Percentiles rank a stretch among this genome's conserved stretches.
phyloP scores from a whole-genome alignment of 2,329 filamentous ascomycete species.

The Colletotrichum camelliae region DNA sequence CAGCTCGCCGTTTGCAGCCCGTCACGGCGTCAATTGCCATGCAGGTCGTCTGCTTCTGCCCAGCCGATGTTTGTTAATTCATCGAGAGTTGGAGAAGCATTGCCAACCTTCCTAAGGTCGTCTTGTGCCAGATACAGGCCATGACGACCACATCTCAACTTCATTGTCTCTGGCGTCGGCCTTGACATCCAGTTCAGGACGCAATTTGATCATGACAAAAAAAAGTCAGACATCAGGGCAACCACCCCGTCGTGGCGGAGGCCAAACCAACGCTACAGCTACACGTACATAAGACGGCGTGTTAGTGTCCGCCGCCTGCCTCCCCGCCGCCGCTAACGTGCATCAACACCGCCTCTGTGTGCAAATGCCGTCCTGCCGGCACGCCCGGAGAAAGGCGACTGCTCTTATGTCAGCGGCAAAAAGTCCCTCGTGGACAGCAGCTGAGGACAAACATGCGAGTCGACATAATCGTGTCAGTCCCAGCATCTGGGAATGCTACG shows the following conservation, averaged over 20 bases:
- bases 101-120: background rate
- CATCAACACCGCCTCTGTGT: slow-evolving; percentile 2
- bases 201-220: background rate
- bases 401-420: slow-evolving; percentile 7
- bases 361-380: slow-evolving; percentile 1
- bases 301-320: background rate
- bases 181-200: background rate
- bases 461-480: background rate
- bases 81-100: background rate
- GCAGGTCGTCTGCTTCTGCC: background rate
- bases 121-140: background rate
- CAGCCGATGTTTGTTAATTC: background rate
- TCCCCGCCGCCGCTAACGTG: background rate
- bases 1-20: background rate
- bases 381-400: background rate
- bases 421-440: background rate
- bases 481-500: background rate
- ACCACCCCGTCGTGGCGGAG: background rate
- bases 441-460: background rate
- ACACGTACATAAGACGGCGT: background rate
- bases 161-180: background rate
- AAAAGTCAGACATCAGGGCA: background rate
- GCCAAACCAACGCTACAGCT: background rate
- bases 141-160: background rate
- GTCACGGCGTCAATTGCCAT: background rate